phyloP scores from a whole-genome alignment of 257 asterid genomes.

The Salvia miltiorrhiza region DNA sequence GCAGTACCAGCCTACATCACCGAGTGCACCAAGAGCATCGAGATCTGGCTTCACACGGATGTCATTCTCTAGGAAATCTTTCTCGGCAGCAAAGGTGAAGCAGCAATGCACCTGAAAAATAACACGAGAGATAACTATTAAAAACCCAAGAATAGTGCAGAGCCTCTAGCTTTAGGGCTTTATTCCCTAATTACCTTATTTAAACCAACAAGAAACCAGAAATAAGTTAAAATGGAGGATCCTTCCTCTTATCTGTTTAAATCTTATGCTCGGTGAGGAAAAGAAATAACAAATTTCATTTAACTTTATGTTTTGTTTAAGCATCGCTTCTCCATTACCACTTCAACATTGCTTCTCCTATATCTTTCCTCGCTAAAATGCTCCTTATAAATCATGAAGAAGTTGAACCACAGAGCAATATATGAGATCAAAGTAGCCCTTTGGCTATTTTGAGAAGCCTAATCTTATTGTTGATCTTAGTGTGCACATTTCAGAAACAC shows the following conservation, averaged over 20 bases:
- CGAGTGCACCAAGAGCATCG: constrained; percentile 78
- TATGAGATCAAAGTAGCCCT: background rate
- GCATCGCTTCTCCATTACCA: background rate
- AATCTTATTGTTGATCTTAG: background rate
- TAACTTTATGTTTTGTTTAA: background rate
- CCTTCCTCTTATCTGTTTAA: background rate
- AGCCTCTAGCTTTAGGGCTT: background rate
- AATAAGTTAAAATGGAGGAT: background rate
- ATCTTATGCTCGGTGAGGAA: no score
- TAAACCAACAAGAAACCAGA: background rate
- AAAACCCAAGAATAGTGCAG: background rate
- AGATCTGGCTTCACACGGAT: constrained; percentile 70
- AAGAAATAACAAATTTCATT: no score
- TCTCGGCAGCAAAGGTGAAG: constrained; percentile 33
- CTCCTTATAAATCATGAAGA: background rate
- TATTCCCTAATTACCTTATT: background rate
- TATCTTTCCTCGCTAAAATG: background rate
- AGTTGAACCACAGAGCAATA: background rate
- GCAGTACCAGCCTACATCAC: constrained; percentile 80
- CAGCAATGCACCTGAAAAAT: constrained; percentile 46
- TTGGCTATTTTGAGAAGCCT: background rate
- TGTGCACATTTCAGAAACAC: background rate
- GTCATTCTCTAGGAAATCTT: constrained; percentile 48
- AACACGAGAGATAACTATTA: background rate
- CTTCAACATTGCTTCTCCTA: background rate